phyloP scores from a whole-genome alignment of 108 stramenopile genomes.

The Cyclostephanos invisitatus region DNA sequence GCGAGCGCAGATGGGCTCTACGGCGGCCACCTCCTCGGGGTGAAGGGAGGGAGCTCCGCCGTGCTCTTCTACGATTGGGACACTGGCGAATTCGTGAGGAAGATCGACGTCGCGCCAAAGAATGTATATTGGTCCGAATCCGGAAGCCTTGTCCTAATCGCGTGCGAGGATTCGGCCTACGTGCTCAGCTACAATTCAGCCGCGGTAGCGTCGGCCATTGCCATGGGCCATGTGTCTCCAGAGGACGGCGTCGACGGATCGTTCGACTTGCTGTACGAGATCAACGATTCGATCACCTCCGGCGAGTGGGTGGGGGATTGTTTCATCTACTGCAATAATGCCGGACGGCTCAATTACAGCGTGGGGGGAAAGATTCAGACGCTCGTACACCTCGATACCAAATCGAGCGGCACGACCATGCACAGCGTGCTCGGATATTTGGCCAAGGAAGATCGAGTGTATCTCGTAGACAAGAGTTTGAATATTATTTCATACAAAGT shows the following conservation, averaged over 20 bases:
- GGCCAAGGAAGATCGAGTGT: constrained; percentile 98
- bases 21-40: constrained; percentile 93
- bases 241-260: constrained; percentile 97
- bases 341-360: constrained; percentile 94
- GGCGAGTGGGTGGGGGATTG: constrained; percentile 99
- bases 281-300: constrained; percentile 88
- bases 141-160: constrained; percentile 92
- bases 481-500: constrained; percentile 93
- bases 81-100: constrained; percentile 89
- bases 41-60: constrained; percentile 90
- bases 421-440: constrained; percentile 95
- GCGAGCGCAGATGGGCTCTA: constrained; percentile 93
- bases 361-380: constrained; percentile 98
- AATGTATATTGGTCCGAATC: constrained; percentile 97
- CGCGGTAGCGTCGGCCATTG: constrained; percentile 80
- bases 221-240: constrained; percentile 80
- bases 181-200: constrained; percentile 89
- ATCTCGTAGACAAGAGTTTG: constrained; percentile 92
- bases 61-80: constrained; percentile 98
- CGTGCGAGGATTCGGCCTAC: constrained; percentile 90
- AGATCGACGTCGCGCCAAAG: constrained; percentile 94
- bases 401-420: constrained; percentile 72
- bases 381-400: constrained; percentile 92
- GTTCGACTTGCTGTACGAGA: constrained; percentile 94
- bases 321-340: constrained; percentile 96